Conservation (phyloP, 2,329 filamentous ascomycete species). For the Aspergillus bombycis region DNA sequence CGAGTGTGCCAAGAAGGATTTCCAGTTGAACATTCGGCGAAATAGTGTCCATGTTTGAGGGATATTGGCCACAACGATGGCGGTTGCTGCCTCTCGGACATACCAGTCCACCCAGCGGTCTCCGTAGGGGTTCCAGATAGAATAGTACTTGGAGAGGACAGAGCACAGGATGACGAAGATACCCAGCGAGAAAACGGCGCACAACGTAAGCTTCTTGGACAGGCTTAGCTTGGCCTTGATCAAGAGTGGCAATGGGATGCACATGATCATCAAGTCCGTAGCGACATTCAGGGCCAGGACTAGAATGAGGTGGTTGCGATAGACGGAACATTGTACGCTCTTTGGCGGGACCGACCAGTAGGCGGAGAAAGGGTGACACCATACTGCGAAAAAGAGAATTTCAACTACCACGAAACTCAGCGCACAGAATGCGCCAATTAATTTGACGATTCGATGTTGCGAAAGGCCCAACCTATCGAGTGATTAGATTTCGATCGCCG, state of each 20-base stretch:
- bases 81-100: slow-evolving; percentile 61
- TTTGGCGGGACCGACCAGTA: slow-evolving; percentile 57
- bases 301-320: slow-evolving; percentile 53
- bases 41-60: slow-evolving; percentile 63
- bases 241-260: slow-evolving; percentile 52
- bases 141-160: slow-evolving; percentile 64
- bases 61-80: slow-evolving; percentile 63
- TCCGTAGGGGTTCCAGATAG: slow-evolving; percentile 60
- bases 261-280: slow-evolving; percentile 50
- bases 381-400: slow-evolving; percentile 56
- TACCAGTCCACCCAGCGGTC: slow-evolving; percentile 64
- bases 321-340: slow-evolving; percentile 50
- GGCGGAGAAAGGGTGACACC: slow-evolving; percentile 56
- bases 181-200: slow-evolving; percentile 61
- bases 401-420: slow-evolving; percentile 54
- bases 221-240: slow-evolving; percentile 44
- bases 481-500: neutral
- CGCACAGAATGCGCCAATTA: slow-evolving; percentile 49
- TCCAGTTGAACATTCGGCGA: slow-evolving; percentile 48
- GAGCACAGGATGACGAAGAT: slow-evolving; percentile 60
- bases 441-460: slow-evolving; percentile 45
- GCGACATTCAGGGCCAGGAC: slow-evolving; percentile 53
- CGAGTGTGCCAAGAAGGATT: slow-evolving; percentile 31
- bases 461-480: slow-evolving; percentile 26
- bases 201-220: slow-evolving; percentile 56